Evolutionary conservation across 2,329 filamentous ascomycete species (phyloP).

Genomic region (Hymenotorrendiella dingleyae): DNA sequence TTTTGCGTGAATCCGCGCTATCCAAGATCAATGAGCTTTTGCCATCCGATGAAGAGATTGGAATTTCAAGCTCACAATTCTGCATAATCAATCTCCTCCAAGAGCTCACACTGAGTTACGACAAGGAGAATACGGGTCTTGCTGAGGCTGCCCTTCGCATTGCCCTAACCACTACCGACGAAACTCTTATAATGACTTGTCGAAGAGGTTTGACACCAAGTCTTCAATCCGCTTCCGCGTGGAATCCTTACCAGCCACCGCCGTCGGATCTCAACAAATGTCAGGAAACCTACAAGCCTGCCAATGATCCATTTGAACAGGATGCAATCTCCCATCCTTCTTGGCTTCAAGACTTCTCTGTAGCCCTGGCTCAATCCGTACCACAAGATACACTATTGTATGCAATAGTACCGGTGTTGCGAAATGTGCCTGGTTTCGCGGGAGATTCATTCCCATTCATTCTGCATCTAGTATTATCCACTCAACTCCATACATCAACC

Average conservation of each 20-base stretch:
- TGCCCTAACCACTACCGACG: conserved; percentile 42
- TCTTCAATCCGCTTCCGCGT: conserved; percentile 49
- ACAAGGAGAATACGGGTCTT: conserved; percentile 50
- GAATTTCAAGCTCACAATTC: conserved; percentile 49
- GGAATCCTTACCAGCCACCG: conserved; percentile 49
- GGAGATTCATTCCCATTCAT: conserved; percentile 75
- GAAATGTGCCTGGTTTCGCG: conserved; percentile 62
- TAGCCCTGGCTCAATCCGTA: conserved; percentile 54
- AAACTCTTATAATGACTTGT: conserved; percentile 42
- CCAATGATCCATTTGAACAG: conserved; percentile 13
- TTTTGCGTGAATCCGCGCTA: conserved; percentile 55
- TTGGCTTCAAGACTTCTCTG: conserved; percentile 60
- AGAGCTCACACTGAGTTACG: conserved; percentile 52
- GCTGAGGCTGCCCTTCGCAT: conserved; percentile 55
- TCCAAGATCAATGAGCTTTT: conserved; percentile 37
- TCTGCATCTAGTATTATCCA: conserved; percentile 71
- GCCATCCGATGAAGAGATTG: conserved; percentile 28
- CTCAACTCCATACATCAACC: conserved; percentile 55
- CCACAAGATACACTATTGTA: conserved; percentile 62
- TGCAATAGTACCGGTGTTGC: conserved; percentile 60
- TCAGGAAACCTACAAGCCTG: conserved; percentile 6
- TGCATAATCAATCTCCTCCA: conserved; percentile 57
- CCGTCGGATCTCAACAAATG: conserved; percentile 40
- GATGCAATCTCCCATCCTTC: conserved; percentile 37
- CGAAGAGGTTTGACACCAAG: conserved; percentile 46